Evolutionary conservation across 495 filamentous ascomycete species (phyloP), one percentile per base, ranked within the genome.

Genomic region (Aspergillus affinis): DNA sequence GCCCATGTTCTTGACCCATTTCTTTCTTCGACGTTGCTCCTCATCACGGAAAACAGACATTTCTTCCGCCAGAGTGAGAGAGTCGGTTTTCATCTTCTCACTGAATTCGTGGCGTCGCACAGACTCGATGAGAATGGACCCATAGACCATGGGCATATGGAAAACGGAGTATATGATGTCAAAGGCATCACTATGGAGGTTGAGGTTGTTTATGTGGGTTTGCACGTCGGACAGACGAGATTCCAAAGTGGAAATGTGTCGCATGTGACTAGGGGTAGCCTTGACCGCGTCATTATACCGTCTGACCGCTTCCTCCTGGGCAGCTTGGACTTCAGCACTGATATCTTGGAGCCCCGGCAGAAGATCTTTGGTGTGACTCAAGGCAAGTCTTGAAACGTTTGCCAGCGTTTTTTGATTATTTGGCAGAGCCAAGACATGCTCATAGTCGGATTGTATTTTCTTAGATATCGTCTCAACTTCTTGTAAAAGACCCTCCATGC

Each of bases 1-100:
- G 0, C 86, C 90, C 63, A 92, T 88, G 48, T 78, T 87, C 63
- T 93, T 94, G 60, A 91, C 75, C 95, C 95, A 98, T 64, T 90
- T 94, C 68, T 90, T 90, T 46, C 94, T 81, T 29, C 94, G 84
- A 62, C 90, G 89, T 66, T 89, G 81, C 68, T 99, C 95, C 70
- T 97, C 93, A 56, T 97, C 93, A 67, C 90, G 88, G 62, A 93
- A 89, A 21, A 89, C 75, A 17, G 91, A 90, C 81, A 97, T 90
- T 63, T 97, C 94, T 69, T 98, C 93, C 7, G 91, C 90, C 30
- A 98, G 74, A 3, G 88, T 89, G 17, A 89, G 83, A 2, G 92
- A 92, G 62, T 97, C 93, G 6, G 82, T 81, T 63, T 86, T 89
- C 68, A 97, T 86, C 72, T 96, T 97, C 21, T 93, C 89, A 9